A percentile compares a stretch with the other conserved stretches of the same genome.
Conservation (phyloP, 495 filamentous ascomycete genomes). For the Neurospora sp. region DNA sequence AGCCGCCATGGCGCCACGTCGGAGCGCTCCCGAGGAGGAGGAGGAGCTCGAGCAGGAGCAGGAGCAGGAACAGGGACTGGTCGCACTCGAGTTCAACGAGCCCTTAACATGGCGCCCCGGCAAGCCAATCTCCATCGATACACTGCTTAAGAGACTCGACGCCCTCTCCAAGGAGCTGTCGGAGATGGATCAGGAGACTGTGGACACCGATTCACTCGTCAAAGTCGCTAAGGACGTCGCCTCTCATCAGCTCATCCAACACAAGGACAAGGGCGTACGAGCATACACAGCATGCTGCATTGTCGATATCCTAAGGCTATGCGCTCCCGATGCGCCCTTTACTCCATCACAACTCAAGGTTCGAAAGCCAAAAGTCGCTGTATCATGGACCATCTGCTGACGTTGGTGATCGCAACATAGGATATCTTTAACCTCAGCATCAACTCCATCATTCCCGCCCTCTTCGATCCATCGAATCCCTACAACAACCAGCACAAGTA, state of each 20-base stretch:
- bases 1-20: constrained; percentile 27
- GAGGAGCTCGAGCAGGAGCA: constrained; percentile 18
- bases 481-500: constrained; percentile 91
- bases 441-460: constrained; percentile 66
- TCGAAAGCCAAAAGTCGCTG: background rate
- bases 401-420: constrained; percentile 31
- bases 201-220: constrained; percentile 66
- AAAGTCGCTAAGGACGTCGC: constrained; percentile 85
- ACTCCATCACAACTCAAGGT: constrained; percentile 86
- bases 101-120: constrained; percentile 86
- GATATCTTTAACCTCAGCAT: constrained; percentile 91
- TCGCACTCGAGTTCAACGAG: constrained; percentile 64
- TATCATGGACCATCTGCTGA: background rate
- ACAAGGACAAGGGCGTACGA: constrained; percentile 88
- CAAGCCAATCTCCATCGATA: constrained; percentile 72
- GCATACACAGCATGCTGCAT: constrained; percentile 83
- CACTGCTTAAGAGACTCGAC: constrained; percentile 71
- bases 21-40: constrained; percentile 18
- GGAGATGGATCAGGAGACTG: constrained; percentile 78
- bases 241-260: constrained; percentile 65
- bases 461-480: constrained; percentile 78
- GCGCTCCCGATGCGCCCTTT: constrained; percentile 93
- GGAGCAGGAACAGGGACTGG: constrained; percentile 18
- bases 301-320: constrained; percentile 87
- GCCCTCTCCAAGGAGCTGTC: constrained; percentile 72